Percentiles rank a stretch among this genome's conserved stretches.
phyloP scores from a whole-genome alignment of 306 rosid genomes.

The Lablab purpureus region DNA sequence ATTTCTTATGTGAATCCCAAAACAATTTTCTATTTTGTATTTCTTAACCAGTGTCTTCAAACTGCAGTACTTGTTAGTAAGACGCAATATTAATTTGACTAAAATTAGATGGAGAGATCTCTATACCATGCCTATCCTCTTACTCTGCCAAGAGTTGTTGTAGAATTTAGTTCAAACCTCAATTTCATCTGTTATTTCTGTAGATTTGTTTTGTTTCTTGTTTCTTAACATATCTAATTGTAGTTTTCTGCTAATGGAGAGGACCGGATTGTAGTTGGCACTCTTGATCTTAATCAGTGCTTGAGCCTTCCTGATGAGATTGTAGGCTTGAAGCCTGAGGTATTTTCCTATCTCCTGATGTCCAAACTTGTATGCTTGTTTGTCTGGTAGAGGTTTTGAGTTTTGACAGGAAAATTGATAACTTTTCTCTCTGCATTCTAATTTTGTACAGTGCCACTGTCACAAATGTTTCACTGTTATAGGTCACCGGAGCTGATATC shows the following conservation, averaged over 20 bases:
- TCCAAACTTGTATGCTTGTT: conserved; percentile 3
- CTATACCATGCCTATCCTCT: neutral
- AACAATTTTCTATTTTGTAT: no score
- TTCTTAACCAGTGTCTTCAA: neutral
- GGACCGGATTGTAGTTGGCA: conserved; percentile 78
- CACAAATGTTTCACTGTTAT: conserved; percentile 40
- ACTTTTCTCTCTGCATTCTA: conserved; percentile 33
- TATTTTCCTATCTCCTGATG: conserved; percentile 48
- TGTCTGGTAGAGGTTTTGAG: neutral
- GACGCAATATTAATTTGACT: neutral
- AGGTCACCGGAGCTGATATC: conserved; percentile 74
- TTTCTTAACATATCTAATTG: conserved; percentile 39
- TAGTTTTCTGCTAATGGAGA: conserved; percentile 78
- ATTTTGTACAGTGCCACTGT: conserved; percentile 11
- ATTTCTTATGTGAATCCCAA: neutral
- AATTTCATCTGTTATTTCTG: neutral
- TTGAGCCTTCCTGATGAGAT: conserved; percentile 90
- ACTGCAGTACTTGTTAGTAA: neutral
- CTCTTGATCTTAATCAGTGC: conserved; percentile 90
- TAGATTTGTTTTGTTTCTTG: conserved; percentile 34
- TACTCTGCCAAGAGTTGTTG: conserved; percentile 18
- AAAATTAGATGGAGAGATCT: neutral
- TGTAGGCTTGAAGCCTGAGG: conserved; percentile 81
- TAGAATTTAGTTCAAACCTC: conserved; percentile 6
- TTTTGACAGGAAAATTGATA: neutral